Conservation (phyloP, 768 basidiomycete genomes). For the Austroboletus eburneus region DNA sequence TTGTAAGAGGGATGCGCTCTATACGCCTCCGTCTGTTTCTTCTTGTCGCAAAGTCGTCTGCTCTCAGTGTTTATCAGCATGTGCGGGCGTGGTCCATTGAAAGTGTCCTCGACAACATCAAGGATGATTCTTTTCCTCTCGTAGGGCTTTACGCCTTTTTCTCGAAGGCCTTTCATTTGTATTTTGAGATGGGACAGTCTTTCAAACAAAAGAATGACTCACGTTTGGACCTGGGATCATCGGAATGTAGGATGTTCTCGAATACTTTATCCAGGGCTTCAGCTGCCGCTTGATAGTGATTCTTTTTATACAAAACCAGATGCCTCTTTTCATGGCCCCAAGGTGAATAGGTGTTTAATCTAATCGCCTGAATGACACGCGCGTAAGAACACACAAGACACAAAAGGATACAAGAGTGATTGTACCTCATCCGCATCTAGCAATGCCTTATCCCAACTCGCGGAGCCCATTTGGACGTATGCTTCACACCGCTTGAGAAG, state of each 20-base stretch:
- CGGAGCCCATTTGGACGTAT: background rate
- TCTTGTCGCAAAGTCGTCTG: conserved; percentile 11
- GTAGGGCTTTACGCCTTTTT: conserved; percentile 1
- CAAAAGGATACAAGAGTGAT: background rate
- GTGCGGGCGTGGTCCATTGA: conserved; percentile 6
- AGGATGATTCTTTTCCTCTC: conserved; percentile 2
- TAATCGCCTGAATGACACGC: conserved; percentile 10
- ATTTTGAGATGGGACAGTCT: background rate
- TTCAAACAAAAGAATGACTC: background rate
- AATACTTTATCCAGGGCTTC: conserved; percentile 11
- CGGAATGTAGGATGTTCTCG: background rate
- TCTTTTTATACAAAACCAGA: background rate
- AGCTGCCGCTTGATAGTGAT: conserved; percentile 12
- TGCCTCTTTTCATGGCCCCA: conserved; percentile 17
- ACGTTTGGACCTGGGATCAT: conserved; percentile 5
- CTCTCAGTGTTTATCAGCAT: conserved; percentile 14
- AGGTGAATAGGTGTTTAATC: conserved; percentile 8
- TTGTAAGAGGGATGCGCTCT: conserved; percentile 11
- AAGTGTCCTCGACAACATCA: background rate
- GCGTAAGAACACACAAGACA: background rate
- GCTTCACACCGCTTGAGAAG: conserved; percentile 16
- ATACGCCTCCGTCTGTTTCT: conserved; percentile 7
- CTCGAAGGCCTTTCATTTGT: conserved; percentile 4
- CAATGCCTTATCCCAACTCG: conserved; percentile 4
- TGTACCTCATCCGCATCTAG: conserved; percentile 15